phyloP scores from a whole-genome alignment of 2,329 filamentous ascomycete genomes.

The Fusarium marasasianum region DNA sequence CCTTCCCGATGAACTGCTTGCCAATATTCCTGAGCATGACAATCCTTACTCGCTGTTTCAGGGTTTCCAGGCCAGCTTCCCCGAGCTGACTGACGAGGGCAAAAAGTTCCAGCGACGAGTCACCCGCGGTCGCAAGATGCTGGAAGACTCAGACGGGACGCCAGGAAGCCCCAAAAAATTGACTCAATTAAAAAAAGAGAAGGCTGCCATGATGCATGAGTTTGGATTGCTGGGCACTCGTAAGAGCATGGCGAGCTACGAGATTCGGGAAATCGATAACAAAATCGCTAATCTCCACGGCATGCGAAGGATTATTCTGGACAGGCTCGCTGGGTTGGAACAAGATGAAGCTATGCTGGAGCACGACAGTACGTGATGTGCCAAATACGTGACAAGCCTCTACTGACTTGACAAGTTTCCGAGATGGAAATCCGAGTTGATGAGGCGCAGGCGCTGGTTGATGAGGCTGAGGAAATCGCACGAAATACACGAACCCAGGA shows the following conservation, averaged over 20 bases:
- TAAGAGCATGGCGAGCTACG: constrained; percentile 97
- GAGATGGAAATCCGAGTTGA: constrained; percentile 71
- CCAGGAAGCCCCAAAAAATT: constrained; percentile 72
- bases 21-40: constrained; percentile 86
- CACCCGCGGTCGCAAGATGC: constrained; percentile 79
- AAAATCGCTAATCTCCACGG: constrained; percentile 93
- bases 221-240: constrained; percentile 91
- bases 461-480: constrained; percentile 66
- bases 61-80: constrained; percentile 91
- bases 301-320: constrained; percentile 92
- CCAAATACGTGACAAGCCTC: neutral
- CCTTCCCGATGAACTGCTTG: constrained; percentile 88
- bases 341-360: constrained; percentile 91
- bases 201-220: constrained; percentile 80
- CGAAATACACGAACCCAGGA: constrained; percentile 61
- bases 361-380: constrained; percentile 75
- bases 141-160: constrained; percentile 69
- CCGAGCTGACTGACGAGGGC: constrained; percentile 73
- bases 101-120: constrained; percentile 76
- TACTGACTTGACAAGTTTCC: constrained; percentile 61
- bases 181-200: constrained; percentile 80
- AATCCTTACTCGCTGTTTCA: constrained; percentile 95
- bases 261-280: constrained; percentile 95
- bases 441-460: constrained; percentile 66
- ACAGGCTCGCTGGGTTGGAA: constrained; percentile 85